Conservation (phyloP, 108 stramenopile genomes). For the Cyclotella distinguenda region DNA sequence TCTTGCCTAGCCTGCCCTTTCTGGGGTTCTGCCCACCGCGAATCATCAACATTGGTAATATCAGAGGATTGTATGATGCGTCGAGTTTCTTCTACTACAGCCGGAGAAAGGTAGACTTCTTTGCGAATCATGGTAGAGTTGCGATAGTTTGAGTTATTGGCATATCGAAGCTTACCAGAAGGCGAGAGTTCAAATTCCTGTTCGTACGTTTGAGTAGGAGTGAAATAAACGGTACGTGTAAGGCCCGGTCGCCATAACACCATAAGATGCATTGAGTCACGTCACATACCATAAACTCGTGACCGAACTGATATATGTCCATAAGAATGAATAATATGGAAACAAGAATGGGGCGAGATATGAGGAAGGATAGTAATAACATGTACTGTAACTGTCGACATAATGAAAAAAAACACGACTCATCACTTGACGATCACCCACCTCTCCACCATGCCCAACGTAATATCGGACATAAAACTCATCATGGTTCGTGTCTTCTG, state of each 20-base stretch:
- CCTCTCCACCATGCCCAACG: constrained; percentile 79
- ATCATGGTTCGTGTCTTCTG: constrained; percentile 34
- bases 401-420: no score
- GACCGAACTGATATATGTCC: constrained; percentile 65
- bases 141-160: constrained; percentile 89
- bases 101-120: constrained; percentile 72
- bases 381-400: no score
- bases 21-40: constrained; percentile 73
- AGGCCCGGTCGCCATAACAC: background rate
- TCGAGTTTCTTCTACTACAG: constrained; percentile 73
- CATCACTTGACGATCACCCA: background rate
- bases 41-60: constrained; percentile 65
- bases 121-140: constrained; percentile 80
- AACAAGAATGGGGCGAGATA: no score
- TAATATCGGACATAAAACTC: constrained; percentile 71
- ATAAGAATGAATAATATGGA: no score
- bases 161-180: constrained; percentile 84
- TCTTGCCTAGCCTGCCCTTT: constrained; percentile 57
- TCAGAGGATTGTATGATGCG: constrained; percentile 63
- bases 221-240: no score
- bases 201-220: no score
- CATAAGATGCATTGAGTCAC: background rate
- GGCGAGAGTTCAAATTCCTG: constrained; percentile 81
- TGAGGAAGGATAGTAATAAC: no score
- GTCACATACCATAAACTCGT: constrained; percentile 73